Conservation (phyloP, 1,284 basidiomycete species). For the Ceratobasidium sp. region DNA sequence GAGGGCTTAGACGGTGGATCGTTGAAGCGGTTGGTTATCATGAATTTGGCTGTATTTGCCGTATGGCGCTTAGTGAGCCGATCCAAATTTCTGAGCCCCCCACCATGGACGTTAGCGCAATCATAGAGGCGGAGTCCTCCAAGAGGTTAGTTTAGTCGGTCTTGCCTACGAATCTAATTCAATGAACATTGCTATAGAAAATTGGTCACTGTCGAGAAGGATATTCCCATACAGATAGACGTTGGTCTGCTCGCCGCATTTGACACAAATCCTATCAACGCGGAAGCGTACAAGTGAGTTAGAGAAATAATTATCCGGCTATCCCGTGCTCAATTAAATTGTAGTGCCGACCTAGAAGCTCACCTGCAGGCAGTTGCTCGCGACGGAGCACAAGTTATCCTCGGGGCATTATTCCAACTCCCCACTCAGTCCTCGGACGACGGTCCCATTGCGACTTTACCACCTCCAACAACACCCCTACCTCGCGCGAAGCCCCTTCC, state of each 20-base stretch:
- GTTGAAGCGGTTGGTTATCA: not conserved
- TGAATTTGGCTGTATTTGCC: slow-evolving; percentile 1
- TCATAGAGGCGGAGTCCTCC: slow-evolving; percentile 70
- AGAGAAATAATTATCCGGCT: too few relatives aligned
- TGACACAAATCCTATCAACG: slow-evolving; percentile 86
- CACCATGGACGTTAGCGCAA: slow-evolving; percentile 78
- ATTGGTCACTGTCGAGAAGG: slow-evolving; percentile 74
- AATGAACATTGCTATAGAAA: slow-evolving; percentile 55
- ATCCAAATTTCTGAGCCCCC: slow-evolving; percentile 27
- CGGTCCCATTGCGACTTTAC: slow-evolving; percentile 85
- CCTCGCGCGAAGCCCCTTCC: slow-evolving; percentile 93
- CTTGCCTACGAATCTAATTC: too few relatives aligned
- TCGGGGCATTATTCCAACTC: slow-evolving; percentile 81
- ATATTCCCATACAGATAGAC: slow-evolving; percentile 83
- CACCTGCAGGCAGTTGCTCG: slow-evolving; percentile 83
- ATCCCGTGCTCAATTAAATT: not conserved
- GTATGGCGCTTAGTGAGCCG: slow-evolving; percentile 20
- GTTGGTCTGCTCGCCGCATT: slow-evolving; percentile 83
- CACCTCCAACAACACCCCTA: slow-evolving; percentile 74
- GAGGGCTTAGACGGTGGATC: not conserved
- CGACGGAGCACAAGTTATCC: slow-evolving; percentile 84
- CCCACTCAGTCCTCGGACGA: slow-evolving; percentile 79
- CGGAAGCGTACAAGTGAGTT: slow-evolving; percentile 74
- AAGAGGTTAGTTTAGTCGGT: slow-evolving; percentile 58
- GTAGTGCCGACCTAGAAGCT: slow-evolving; percentile 72